Evolutionary conservation across 1,284 basidiomycete genomes (phyloP), one percentile per base, ranked within the genome.

Genomic region (Gomphus sp.): DNA sequence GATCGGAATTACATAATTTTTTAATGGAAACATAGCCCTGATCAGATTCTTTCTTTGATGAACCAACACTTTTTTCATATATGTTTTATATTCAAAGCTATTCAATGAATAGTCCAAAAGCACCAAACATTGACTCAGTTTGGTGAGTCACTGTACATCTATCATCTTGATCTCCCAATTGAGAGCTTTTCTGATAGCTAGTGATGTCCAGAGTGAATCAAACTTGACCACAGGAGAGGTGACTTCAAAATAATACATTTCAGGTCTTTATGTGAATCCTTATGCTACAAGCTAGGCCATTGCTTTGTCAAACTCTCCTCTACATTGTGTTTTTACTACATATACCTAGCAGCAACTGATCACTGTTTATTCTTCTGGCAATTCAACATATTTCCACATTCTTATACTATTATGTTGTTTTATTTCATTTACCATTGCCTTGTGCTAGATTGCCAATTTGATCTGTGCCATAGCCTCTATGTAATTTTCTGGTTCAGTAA

Each of bases 211-310:
- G n/a, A n/a, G n/a, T n/a, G n/a, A n/a, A n/a, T n/a, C n/a, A 2
- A 68, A 55, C 8, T 69, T 65, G 0, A 63, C 66, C 3, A 74
- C 71, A 0, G 74, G 72, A 0, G 75, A 65, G 59, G 67, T 74
- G 0, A 72, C 76, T 5, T 74, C 68, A 4, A 66, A 66, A 43
- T 65, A 74, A 45, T 71, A 66, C 31, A 66, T 62, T 1, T 66
- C 69, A 0, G 63, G 64, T 0, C 54, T 52, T 55, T 72, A 71
- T 58, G 62, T 64, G 63, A 72, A 77, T 2, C 74, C 74, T 44
- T 70, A 65, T 74, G n/a, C n/a, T n/a, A n/a, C n/a, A n/a, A n/a
- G n/a, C n/a, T n/a, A n/a, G n/a, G n/a, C n/a, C n/a, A n/a, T 74
- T 25, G 67, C 65, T 16, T 60, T 61, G 1, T 62, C 47, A 39